phyloP scores from a whole-genome alignment of 352 stramenopile species.

The Phytopythium montanum region DNA sequence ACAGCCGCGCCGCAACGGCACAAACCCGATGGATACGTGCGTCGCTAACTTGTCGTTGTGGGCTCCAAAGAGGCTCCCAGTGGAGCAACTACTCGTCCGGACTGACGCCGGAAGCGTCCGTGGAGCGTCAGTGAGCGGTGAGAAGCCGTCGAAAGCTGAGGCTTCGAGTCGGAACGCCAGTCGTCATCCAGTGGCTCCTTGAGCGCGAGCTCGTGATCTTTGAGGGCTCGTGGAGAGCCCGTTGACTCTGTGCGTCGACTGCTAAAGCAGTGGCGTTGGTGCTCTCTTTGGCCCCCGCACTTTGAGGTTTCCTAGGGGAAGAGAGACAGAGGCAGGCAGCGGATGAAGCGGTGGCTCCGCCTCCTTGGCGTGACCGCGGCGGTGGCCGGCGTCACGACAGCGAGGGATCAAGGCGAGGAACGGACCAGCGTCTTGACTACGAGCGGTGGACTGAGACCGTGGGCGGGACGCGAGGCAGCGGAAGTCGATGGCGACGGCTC shows the following conservation, averaged over 20 bases:
- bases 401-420: neutral
- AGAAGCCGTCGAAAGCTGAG: neutral
- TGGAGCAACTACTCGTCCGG: no score
- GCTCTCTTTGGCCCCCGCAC: no score
- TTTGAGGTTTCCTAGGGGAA: neutral
- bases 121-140: neutral
- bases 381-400: neutral
- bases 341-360: neutral
- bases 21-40: neutral
- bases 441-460: neutral
- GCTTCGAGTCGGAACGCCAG: neutral
- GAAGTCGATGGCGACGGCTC: neutral
- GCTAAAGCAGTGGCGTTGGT: neutral
- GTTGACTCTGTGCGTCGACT: no score
- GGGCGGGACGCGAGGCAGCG: no score
- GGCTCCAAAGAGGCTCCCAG: no score
- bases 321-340: neutral
- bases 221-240: no score
- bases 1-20: neutral
- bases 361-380: no score
- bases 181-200: neutral
- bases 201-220: no score
- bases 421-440: no score
- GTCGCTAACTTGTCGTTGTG: neutral
- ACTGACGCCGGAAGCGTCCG: neutral